Conservation (phyloP, 2,329 filamentous ascomycete genomes). For the Zarea fungicola region DNA sequence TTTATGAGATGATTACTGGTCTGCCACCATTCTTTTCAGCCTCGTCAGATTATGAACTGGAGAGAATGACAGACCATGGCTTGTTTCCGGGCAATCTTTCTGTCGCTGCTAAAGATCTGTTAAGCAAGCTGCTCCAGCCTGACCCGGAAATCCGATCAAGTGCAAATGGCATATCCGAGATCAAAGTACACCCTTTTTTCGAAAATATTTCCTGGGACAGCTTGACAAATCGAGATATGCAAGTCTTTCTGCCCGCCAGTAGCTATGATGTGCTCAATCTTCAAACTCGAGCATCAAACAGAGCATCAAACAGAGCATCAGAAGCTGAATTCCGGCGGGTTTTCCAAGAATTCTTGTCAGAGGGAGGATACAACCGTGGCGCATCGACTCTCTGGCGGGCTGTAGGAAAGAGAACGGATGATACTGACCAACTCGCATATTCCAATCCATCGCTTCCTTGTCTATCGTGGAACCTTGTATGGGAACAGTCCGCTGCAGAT, state of each 20-base stretch:
- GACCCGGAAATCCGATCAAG: neutral
- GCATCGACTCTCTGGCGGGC: too few species aligned
- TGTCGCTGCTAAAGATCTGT: neutral
- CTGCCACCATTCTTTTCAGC: neutral
- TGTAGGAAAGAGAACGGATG: too few species aligned
- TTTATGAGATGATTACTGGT: slow-evolving; percentile 1
- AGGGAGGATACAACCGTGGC: too few species aligned
- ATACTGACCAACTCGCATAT: too few species aligned
- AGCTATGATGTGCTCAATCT: neutral
- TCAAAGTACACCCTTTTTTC: neutral
- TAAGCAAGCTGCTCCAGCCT: neutral
- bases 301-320: too few species aligned
- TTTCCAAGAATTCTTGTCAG: too few species aligned
- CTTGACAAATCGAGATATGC: neutral
- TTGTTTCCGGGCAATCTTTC: neutral
- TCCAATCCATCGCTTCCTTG: too few species aligned
- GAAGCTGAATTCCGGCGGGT: too few species aligned
- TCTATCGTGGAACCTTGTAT: neutral
- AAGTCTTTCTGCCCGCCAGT: neutral
- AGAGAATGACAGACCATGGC: neutral
- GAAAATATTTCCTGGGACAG: neutral
- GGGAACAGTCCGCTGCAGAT: neutral
- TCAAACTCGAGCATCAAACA: neutral
- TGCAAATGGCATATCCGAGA: neutral
- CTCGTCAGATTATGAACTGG: neutral